Conservation (phyloP, 176 grass and related monocot genomes). For the Oryza rufipogon region DNA sequence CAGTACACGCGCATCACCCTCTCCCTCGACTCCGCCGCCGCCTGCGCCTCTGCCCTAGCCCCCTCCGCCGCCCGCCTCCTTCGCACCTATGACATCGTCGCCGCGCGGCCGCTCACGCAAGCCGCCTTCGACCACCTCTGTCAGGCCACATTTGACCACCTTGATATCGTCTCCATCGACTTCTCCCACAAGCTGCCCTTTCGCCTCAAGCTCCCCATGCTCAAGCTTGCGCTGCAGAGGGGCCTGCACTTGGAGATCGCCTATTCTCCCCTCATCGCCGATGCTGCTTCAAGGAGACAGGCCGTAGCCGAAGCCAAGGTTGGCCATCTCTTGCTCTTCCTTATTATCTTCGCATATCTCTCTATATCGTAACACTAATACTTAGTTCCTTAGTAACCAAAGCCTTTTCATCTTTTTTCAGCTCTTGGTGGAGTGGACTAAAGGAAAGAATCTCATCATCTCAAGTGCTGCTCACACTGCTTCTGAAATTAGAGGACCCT, state of each 20-base stretch:
- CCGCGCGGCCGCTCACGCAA: conserved; percentile 59
- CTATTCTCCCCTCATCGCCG: conserved; percentile 68
- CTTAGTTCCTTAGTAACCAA: too few species aligned
- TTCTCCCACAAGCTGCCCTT: conserved; percentile 76
- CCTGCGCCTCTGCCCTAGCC: conserved; percentile 12
- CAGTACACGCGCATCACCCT: conserved; percentile 79
- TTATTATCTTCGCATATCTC: too few species aligned
- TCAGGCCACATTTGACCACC: conserved; percentile 39
- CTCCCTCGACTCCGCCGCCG: conserved; percentile 46
- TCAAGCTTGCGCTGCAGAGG: conserved; percentile 80
- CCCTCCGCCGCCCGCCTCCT: conserved; percentile 55
- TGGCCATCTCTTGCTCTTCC: too few species aligned
- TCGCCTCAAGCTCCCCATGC: conserved; percentile 63
- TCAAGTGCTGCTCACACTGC: conserved; percentile 73
- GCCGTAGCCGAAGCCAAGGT: conserved; percentile 71
- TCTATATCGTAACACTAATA: too few species aligned
- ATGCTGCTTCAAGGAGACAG: conserved; percentile 58
- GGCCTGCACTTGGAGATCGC: conserved; percentile 77
- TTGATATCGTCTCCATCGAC: conserved; percentile 77
- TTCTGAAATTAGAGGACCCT: conserved; percentile 75
- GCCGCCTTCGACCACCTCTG: conserved; percentile 78
- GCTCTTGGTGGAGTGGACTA: conserved; percentile 79
- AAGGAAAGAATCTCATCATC: conserved; percentile 86
- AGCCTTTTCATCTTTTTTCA: conserved; percentile 26
- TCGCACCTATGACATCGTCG: conserved; percentile 69